These are phyloP conservation scores for Cytospora leucostoma DNA, from an alignment of 2,329 filamentous ascomycete genomes.

Conservation along the genomic window DNA sequence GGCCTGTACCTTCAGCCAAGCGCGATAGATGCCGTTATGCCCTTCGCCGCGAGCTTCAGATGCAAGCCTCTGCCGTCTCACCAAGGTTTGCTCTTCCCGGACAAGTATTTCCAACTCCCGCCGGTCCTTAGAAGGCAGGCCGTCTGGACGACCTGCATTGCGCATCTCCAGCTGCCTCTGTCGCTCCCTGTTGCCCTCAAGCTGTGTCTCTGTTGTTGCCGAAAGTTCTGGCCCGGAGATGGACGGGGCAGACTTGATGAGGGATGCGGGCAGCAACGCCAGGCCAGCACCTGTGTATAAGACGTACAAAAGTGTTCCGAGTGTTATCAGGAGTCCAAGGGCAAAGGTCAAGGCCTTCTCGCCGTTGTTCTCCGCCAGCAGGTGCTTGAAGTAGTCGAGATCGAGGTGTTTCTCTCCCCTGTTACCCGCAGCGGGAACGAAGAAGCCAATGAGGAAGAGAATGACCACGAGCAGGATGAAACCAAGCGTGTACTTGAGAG, in stretches of 20 bases:
- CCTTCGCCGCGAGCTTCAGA: conserved; percentile 79
- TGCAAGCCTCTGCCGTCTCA: conserved; percentile 84
- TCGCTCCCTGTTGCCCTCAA: conserved; percentile 86
- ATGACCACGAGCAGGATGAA: conserved; percentile 80
- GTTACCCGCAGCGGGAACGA: conserved; percentile 77
- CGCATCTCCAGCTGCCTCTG: conserved; percentile 89
- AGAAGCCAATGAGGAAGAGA: conserved; percentile 90
- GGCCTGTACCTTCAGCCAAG: conserved; percentile 79
- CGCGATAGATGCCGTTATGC: conserved; percentile 69
- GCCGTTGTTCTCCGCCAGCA: conserved; percentile 82
- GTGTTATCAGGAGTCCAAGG: conserved; percentile 81
- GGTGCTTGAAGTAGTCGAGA: conserved; percentile 86
- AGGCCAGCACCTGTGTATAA: conserved; percentile 88
- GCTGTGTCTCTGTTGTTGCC: conserved; percentile 74
- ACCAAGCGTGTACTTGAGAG: conserved; percentile 84
- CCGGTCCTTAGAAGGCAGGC: conserved; percentile 80
- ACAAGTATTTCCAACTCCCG: conserved; percentile 84
- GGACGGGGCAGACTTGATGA: conserved; percentile 89
- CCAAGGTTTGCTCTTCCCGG: conserved; percentile 88
- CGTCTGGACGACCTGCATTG: conserved; percentile 72
- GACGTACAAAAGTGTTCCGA: conserved; percentile 83
- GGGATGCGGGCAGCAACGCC: conserved; percentile 81
- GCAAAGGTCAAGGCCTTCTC: conserved; percentile 91
- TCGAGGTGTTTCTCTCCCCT: conserved; percentile 69
- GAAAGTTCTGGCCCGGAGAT: conserved; percentile 79